Conservation (phyloP, 139 green algal species). For the Auxenochlorella pyrenoidosa region DNA sequence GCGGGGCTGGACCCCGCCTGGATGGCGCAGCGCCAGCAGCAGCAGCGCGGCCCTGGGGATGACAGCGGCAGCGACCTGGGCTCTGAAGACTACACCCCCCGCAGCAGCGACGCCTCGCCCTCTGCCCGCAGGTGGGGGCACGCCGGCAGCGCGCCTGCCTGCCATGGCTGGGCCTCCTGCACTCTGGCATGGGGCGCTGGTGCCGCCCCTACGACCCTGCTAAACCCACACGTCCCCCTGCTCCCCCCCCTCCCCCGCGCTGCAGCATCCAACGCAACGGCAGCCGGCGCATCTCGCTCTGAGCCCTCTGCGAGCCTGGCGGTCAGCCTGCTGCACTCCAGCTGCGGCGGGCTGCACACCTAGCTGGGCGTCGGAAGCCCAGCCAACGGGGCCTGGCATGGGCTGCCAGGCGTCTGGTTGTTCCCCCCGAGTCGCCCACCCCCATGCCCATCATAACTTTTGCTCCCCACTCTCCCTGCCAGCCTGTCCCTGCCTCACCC, state of each 20-base stretch:
- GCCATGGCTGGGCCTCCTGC: not conserved
- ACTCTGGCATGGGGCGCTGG: no score
- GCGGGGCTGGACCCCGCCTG: slow-evolving; percentile 23
- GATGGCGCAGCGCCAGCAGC: not conserved
- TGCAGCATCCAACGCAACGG: slow-evolving; percentile 35
- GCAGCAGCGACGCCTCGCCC: slow-evolving; percentile 34
- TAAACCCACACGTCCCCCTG: not conserved
- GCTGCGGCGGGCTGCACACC: no score
- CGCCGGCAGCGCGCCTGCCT: not conserved
- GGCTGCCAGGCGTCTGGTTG: no score
- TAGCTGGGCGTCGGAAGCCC: no score
- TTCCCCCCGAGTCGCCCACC: not conserved
- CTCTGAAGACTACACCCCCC: slow-evolving; percentile 21
- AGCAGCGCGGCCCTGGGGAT: not conserved
- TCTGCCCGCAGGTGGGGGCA: slow-evolving; percentile 18
- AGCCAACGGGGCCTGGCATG: no score
- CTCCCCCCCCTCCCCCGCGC: not conserved
- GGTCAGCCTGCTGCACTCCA: not conserved
- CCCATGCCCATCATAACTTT: not conserved
- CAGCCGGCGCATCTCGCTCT: slow-evolving; percentile 36
- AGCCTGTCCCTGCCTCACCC: not conserved
- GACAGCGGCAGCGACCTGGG: slow-evolving; percentile 5
- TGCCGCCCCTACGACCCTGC: no score
- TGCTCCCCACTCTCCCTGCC: not conserved
- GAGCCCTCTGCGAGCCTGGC: not conserved